Conservation (phyloP, 2,329 filamentous ascomycete species). For the Aspergillus sp. region DNA sequence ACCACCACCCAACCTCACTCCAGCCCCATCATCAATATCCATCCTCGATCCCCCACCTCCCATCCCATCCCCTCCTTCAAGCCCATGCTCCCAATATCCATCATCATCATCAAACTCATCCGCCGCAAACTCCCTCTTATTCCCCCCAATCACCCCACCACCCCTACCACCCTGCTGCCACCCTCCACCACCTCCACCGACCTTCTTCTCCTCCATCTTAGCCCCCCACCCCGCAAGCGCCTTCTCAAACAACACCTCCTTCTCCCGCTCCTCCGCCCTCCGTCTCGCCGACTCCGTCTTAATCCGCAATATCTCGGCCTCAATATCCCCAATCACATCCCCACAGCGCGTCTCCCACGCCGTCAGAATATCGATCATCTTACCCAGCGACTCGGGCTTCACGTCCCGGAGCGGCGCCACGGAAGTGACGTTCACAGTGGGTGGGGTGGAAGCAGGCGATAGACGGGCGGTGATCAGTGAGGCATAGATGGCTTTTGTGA, state of each 20-base stretch:
- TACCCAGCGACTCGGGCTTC: constrained; percentile 68
- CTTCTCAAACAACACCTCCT: constrained; percentile 52
- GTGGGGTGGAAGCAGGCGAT: constrained; percentile 78
- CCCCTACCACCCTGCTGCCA: constrained; percentile 13
- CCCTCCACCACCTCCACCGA: constrained; percentile 6
- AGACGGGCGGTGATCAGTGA: constrained; percentile 80
- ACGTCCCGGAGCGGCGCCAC: constrained; percentile 87
- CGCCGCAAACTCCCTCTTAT: constrained; percentile 44
- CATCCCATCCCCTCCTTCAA: constrained; percentile 28
- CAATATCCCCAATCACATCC: constrained; percentile 70
- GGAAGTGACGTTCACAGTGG: constrained; percentile 73
- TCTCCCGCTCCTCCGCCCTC: constrained; percentile 52
- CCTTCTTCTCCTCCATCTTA: constrained; percentile 12
- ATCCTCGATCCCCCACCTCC: constrained; percentile 33
- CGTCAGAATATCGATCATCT: constrained; percentile 67
- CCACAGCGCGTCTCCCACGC: constrained; percentile 80
- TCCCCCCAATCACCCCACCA: constrained; percentile 26
- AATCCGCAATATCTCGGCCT: constrained; percentile 70
- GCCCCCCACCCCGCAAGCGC: constrained; percentile 47
- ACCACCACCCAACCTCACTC: constrained; percentile 22
- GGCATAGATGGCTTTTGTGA: constrained; percentile 85
- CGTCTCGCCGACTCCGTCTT: constrained; percentile 59
- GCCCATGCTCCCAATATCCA: constrained; percentile 37
- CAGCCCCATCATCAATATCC: constrained; percentile 43
- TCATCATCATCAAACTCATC: constrained; percentile 44